A percentile compares a stretch with the other conserved stretches of the same genome.
phyloP scores from a whole-genome alignment of 257 asterid species.

The Plantago elongata region DNA sequence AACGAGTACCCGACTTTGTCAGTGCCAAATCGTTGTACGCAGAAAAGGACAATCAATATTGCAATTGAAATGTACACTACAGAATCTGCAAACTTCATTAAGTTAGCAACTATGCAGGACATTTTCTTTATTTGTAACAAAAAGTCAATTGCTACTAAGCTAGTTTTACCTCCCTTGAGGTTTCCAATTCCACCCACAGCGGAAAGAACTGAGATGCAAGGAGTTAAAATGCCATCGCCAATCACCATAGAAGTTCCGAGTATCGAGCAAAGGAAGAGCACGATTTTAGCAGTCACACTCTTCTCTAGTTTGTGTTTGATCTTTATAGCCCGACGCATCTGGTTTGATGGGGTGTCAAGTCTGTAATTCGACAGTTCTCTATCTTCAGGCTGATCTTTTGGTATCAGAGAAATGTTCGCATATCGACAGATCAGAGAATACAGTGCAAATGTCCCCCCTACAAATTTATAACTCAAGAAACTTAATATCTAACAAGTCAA shows the following conservation, averaged over 20 bases:
- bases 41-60: constrained; percentile 44
- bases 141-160: too few species aligned
- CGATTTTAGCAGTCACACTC: constrained; percentile 39
- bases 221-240: constrained; percentile 81
- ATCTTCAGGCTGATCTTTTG: constrained; percentile 67
- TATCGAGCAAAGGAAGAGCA: constrained; percentile 53
- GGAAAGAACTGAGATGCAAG: constrained; percentile 56
- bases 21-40: constrained; percentile 62
- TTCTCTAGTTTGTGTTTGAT: constrained; percentile 47
- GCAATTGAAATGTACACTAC: constrained; percentile 42
- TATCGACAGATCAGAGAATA: constrained; percentile 68
- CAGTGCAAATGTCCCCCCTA: constrained; percentile 80
- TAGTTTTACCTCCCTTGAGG: too few species aligned
- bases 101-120: too few species aligned
- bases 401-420: constrained; percentile 62
- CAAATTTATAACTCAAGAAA: background rate
- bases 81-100: constrained; percentile 29
- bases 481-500: too few species aligned
- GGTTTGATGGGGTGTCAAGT: constrained; percentile 45
- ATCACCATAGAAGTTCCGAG: constrained; percentile 87
- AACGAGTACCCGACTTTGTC: constrained; percentile 68
- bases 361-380: constrained; percentile 49
- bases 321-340: constrained; percentile 38
- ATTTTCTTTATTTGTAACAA: too few species aligned
- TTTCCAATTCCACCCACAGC: constrained; percentile 55